Evolutionary conservation across 2,329 filamentous ascomycete species (phyloP).

Genomic region (Arthrobotrys entomopaga): DNA sequence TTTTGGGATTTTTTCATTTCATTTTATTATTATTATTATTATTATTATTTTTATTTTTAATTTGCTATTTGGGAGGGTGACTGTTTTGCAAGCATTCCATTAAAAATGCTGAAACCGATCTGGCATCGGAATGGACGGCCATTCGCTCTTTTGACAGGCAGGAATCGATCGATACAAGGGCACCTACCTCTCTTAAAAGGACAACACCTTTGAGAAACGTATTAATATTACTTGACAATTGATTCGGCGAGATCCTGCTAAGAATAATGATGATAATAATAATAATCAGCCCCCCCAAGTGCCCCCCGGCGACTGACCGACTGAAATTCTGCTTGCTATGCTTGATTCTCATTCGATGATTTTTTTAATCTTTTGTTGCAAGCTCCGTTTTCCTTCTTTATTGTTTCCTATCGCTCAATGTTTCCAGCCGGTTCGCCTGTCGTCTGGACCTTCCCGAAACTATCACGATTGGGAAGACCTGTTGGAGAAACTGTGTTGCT

Average conservation of each 20-base stretch:
- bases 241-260: constrained; percentile 8
- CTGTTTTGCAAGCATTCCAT: constrained; percentile 40
- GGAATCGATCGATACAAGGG: constrained; percentile 46
- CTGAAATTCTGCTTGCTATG: too few relatives aligned
- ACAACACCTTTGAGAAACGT: neutral
- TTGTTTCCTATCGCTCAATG: constrained; percentile 35
- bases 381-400: neutral
- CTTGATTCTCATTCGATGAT: too few relatives aligned
- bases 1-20: neutral
- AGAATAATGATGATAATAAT: too few relatives aligned
- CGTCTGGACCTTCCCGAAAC: constrained; percentile 52
- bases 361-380: neutral
- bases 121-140: constrained; percentile 50
- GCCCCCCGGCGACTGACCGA: too few relatives aligned
- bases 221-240: neutral
- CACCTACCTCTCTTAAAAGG: constrained; percentile 13
- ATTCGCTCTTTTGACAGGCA: constrained; percentile 40
- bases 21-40: too few relatives aligned
- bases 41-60: neutral
- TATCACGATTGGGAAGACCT: constrained; percentile 33
- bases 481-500: constrained; percentile 56
- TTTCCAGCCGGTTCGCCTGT: constrained; percentile 40
- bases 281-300: too few relatives aligned
- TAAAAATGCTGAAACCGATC: constrained; percentile 49
- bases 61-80: constrained; percentile 22